Evolutionary conservation across 805 yeast species (phyloP), one percentile per base, ranked within the genome.

Genomic region (Naumovozyma baii): DNA sequence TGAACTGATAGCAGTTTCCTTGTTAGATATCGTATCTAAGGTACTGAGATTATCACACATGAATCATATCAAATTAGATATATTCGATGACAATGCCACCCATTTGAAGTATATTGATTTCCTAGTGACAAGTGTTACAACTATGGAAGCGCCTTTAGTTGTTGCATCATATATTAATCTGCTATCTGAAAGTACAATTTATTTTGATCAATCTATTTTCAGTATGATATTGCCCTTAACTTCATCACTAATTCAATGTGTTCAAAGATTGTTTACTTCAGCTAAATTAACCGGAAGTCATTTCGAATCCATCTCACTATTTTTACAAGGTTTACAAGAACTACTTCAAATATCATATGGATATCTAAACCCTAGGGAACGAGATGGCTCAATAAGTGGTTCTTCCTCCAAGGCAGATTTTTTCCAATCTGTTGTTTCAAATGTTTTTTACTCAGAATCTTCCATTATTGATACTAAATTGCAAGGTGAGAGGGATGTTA

Each of bases 271-370:
- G 28, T 50, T 50, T 37, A 31, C 36, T 36, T 39, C 44, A 33
- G 51, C 50, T 40, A 42, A 46, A 25, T 43, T 31, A 8, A 55
- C 53, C 5, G 68, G 73, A 4, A 76, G 72, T 9, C 52, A 67
- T 57, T 61, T 68, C 52, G 62, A 72, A 42, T 60, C 76, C 26
- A 58, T 75, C 45, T 53, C 74, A 37, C 54, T 70, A 34, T 57
- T 69, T 36, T 61, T 71, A 34, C 61, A 70, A 12, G 88, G 90
- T 0, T 53, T 85, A 18, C 88, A 85, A 50, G 81, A 78, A 38
- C 58, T 86, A 9, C 54, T 86, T 29, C 67, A 71, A 2, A 51
- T 71, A 1, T 70, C 83, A 8, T 85, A 82, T 53, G 69, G 75
- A 22, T 74, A 70, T 45, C 52, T 77, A 42, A 32, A 66, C 5